phyloP scores from a whole-genome alignment of 495 filamentous ascomycete genomes.

The Podospora australis region DNA sequence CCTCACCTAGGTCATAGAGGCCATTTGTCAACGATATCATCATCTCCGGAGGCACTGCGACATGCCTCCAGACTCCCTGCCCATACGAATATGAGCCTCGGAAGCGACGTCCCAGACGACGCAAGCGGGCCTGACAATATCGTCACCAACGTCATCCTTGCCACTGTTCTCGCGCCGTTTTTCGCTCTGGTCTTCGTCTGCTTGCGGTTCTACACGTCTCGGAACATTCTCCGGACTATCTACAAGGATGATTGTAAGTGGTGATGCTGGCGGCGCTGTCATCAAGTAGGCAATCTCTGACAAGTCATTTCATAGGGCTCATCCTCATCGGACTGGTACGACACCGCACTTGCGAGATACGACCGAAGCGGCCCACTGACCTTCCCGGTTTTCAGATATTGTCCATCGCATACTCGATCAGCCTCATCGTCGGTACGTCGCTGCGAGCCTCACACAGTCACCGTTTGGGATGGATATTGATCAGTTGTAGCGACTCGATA shows the following conservation, averaged over 20 bases:
- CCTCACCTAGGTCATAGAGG: background rate
- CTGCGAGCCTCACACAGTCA: background rate
- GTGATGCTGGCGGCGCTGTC: no score
- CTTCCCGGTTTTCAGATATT: no score
- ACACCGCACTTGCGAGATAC: no score
- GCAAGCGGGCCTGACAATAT: background rate
- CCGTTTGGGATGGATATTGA: background rate
- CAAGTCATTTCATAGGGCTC: constrained; percentile 1
- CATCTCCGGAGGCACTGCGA: background rate
- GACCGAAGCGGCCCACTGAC: no score
- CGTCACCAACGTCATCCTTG: constrained; percentile 6
- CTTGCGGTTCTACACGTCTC: constrained; percentile 20
- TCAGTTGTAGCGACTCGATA: background rate
- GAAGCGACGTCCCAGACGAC: background rate
- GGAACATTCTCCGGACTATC: constrained; percentile 10
- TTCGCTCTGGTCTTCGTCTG: constrained; percentile 17
- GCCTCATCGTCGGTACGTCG: background rate
- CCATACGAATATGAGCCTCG: no score
- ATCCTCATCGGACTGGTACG: background rate
- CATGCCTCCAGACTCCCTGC: background rate
- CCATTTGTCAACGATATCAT: background rate
- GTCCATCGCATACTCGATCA: background rate
- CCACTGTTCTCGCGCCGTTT: constrained; percentile 10
- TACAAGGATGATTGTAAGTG: constrained; percentile 22
- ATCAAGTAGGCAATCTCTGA: no score